These are phyloP conservation scores for Pichia sp. DNA, from an alignment of 1,139 yeast species.

Conservation along the genomic window DNA sequence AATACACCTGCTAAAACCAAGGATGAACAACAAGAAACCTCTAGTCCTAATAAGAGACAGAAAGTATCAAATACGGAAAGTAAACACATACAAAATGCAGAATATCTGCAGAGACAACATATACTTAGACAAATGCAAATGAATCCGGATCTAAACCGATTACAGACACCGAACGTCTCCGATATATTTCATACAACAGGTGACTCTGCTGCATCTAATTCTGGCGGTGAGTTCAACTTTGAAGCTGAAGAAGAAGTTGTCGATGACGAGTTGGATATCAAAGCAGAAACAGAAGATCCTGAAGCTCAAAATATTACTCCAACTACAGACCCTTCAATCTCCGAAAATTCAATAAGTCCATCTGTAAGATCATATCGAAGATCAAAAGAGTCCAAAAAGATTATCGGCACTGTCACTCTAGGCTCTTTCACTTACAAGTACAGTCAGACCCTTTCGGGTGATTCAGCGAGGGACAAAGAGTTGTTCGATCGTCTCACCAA, in stretches of 20 bases:
- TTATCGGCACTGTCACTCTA: slow-evolving; percentile 13
- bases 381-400: slow-evolving; percentile 5
- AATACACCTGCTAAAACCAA: no score
- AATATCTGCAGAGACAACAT: slow-evolving; percentile 12
- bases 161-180: slow-evolving; percentile 10
- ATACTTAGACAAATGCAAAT: slow-evolving; percentile 11
- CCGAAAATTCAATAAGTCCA: neutral
- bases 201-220: neutral
- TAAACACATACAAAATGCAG: slow-evolving; percentile 5
- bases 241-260: neutral
- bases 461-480: slow-evolving; percentile 12
- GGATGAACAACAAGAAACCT: neutral
- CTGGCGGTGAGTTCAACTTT: slow-evolving; percentile 4
- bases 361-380: no score
- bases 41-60: slow-evolving; percentile 6
- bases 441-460: slow-evolving; percentile 15
- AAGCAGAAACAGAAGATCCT: neutral
- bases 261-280: neutral
- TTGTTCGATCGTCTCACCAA: slow-evolving; percentile 15
- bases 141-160: slow-evolving; percentile 10
- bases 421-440: slow-evolving; percentile 16
- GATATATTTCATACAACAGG: slow-evolving; percentile 9
- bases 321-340: neutral
- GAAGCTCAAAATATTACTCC: neutral
- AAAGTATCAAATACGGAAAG: neutral